phyloP scores from a whole-genome alignment of 345 rosid genomes.

The Populus pruinosa region DNA sequence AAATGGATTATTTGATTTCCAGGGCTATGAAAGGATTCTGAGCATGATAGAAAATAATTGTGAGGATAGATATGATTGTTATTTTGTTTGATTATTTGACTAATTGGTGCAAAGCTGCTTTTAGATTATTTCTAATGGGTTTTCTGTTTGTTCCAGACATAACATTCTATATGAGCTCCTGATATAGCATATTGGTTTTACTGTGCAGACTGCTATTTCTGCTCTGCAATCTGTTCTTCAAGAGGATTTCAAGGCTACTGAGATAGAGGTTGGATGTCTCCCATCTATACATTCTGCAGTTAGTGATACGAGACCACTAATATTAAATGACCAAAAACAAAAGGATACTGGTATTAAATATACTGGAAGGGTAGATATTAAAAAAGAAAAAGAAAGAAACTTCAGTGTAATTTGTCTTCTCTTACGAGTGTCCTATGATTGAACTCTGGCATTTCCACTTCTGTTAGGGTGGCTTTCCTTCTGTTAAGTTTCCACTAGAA shows the following conservation, averaged over 20 bases:
- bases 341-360: no score
- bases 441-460: background rate
- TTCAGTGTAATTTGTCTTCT: background rate
- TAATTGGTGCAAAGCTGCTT: background rate
- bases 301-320: background rate
- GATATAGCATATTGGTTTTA: background rate
- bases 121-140: background rate
- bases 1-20: background rate
- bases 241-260: constrained; percentile 92
- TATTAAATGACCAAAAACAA: background rate
- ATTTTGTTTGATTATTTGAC: background rate
- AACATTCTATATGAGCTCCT: background rate
- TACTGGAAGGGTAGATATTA: background rate
- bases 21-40: background rate
- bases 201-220: constrained; percentile 63
- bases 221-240: constrained; percentile 87
- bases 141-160: background rate
- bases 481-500: background rate
- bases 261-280: constrained; percentile 58
- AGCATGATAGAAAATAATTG: background rate
- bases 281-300: background rate
- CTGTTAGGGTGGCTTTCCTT: background rate
- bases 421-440: background rate
- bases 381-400: background rate
- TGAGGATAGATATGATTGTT: background rate